Evolutionary conservation across 371 early-diverging fungal species (phyloP), one percentile per base, ranked within the genome.

Genomic region (Apophysomyces variabilis): DNA sequence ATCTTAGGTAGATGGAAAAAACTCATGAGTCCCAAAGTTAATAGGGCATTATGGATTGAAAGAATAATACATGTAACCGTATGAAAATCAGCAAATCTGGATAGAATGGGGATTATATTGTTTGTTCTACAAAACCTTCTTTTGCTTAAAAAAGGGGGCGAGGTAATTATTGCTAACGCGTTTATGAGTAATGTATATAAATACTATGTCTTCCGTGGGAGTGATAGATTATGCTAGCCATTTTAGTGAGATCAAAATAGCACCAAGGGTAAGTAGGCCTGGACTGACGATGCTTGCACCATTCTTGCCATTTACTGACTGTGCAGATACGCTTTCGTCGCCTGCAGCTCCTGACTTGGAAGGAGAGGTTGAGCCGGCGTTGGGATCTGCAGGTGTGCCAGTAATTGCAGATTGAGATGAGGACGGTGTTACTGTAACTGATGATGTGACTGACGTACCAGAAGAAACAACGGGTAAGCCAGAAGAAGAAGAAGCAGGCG

Each of bases 241-340:
- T 50, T 26, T 26, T 7, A 50, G 21, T 26, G 54, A 16, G 21
- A 50, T 16, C 54, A 50, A 50, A 21, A 21, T 5, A 21, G 54
- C 16, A 6, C 21, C 54, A 8, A 50, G 21, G 21, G 54, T 50
- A 26, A 50, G 54, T 21, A 50, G 21, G 21, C 54, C 21, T 21
- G 54, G 54, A 26, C 8, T 50, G 21, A 21, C 21, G 3, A 21
- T 50, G 21, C 54, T 26, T 9, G 54, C 54, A 21, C 18, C 21
- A 11, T 50, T 50, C 8, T 21, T n/a, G 21, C 21, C 56, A 38
- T 67, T 43, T 47, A 63, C 63, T 9, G 68, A 67, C 59, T 68
- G 69, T 7, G 64, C 69, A 11, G 65, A 61, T 5, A 65, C 57
- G 56, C 26, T 46, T 11, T 62, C 62, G 7, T 56, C 39, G 16